These are phyloP conservation scores for Synchytrium microbalum DNA, from an alignment of 371 early-diverging fungal species.

Conservation along the genomic window DNA sequence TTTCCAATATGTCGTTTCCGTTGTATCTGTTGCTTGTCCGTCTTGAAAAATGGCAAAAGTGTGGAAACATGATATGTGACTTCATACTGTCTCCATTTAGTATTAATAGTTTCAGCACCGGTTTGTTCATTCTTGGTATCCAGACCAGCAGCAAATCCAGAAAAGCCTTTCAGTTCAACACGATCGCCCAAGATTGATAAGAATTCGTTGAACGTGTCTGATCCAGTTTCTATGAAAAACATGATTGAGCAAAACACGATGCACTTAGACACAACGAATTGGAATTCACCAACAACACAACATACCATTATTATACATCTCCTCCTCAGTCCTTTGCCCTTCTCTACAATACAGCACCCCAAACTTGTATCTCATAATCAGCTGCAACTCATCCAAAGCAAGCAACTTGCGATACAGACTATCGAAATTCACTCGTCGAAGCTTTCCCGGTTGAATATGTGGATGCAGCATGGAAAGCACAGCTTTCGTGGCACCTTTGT, in stretches of 20 bases:
- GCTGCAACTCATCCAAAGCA: conserved; percentile 30
- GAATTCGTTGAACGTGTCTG: conserved; percentile 21
- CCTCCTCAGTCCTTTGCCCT: conserved; percentile 33
- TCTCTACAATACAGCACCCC: conserved; percentile 26
- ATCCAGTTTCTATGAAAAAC: conserved; percentile 14
- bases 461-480: conserved; percentile 22
- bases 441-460: conserved; percentile 22
- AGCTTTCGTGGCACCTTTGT: conserved; percentile 10
- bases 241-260: not conserved
- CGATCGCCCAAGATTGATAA: conserved; percentile 22
- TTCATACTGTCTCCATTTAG: conserved; percentile 26
- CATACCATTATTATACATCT: conserved; percentile 32
- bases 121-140: conserved; percentile 25
- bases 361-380: conserved; percentile 21
- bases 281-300: not conserved
- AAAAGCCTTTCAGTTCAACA: conserved; percentile 20
- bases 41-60: conserved; percentile 22
- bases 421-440: conserved; percentile 14
- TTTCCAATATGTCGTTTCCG: conserved; percentile 28
- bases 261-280: conserved; percentile 3
- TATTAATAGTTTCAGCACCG: conserved; percentile 23
- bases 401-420: conserved; percentile 19
- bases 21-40: conserved; percentile 33
- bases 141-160: conserved; percentile 31
- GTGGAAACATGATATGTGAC: conserved; percentile 39